A percentile compares a stretch with the other conserved stretches of the same genome.
Evolutionary conservation across 2,329 filamentous ascomycete genomes (phyloP).

Genomic region (Ascochyta fabae): DNA sequence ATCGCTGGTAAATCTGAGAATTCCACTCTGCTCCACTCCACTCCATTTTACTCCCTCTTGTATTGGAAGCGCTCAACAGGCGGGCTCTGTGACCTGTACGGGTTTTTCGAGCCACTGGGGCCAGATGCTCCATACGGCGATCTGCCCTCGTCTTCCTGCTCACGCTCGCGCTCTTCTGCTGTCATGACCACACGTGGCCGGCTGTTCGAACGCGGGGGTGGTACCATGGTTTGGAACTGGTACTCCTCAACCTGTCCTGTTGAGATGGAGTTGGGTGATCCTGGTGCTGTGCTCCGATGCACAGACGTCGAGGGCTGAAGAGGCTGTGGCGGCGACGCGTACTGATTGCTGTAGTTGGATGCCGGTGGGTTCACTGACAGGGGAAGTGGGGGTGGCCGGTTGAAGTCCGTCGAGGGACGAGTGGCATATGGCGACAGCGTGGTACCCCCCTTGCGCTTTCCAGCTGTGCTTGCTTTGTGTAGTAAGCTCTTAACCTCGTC

Average conservation of each 20-base stretch:
- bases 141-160: slow-evolving; percentile 27
- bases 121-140: slow-evolving; percentile 20
- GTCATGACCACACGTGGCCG: slow-evolving; percentile 23
- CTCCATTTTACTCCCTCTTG: slow-evolving; percentile 6
- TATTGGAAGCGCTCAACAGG: slow-evolving; percentile 7
- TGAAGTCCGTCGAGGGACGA: slow-evolving; percentile 28
- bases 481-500: slow-evolving; percentile 56
- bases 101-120: slow-evolving; percentile 23
- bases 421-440: slow-evolving; percentile 33
- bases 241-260: slow-evolving; percentile 44
- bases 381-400: slow-evolving; percentile 39
- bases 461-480: slow-evolving; percentile 52
- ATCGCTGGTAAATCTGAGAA: slow-evolving; percentile 2
- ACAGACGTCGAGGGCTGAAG: slow-evolving; percentile 23
- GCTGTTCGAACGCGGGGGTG: slow-evolving; percentile 35
- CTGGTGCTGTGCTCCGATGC: slow-evolving; percentile 32
- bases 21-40: neutral
- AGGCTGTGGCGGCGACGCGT: slow-evolving; percentile 29
- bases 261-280: slow-evolving; percentile 41
- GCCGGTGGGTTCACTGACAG: slow-evolving; percentile 31
- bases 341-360: slow-evolving; percentile 22
- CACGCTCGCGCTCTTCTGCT: slow-evolving; percentile 22
- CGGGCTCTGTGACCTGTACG: slow-evolving; percentile 19
- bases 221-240: slow-evolving; percentile 42
- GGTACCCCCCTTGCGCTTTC: slow-evolving; percentile 49